Percentiles rank a stretch among this genome's conserved stretches.
These are phyloP conservation scores for Paxillus ammoniavirescens DNA, from an alignment of 768 basidiomycete species.

Conservation along the genomic window DNA sequence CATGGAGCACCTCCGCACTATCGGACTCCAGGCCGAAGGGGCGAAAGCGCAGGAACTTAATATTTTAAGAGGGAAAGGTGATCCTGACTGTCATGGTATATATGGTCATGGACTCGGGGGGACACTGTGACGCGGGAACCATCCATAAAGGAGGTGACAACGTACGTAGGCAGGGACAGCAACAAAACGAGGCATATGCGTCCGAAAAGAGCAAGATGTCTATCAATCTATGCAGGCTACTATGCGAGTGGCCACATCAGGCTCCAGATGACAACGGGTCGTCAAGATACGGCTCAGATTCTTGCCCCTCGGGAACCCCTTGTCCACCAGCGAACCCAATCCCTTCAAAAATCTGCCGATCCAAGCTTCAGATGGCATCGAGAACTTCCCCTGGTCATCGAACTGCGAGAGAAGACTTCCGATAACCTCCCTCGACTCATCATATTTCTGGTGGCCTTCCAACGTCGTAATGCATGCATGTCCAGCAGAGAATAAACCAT, in stretches of 20 bases:
- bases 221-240: not conserved
- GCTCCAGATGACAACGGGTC: conserved; percentile 7
- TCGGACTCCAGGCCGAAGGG: too few relatives aligned
- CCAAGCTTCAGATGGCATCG: conserved; percentile 2
- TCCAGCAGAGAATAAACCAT: conserved; percentile 7
- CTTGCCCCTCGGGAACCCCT: not conserved
- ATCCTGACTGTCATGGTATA: too few relatives aligned
- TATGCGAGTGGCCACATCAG: not conserved
- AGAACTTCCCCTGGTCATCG: conserved; percentile 5
- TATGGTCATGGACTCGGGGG: too few relatives aligned
- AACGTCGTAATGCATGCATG: conserved; percentile 17
- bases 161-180: too few relatives aligned
- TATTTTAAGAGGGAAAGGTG: too few relatives aligned
- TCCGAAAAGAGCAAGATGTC: too few relatives aligned
- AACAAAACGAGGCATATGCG: too few relatives aligned
- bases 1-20: too few relatives aligned
- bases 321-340: not conserved
- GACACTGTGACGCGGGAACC: too few relatives aligned
- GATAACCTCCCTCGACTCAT: conserved; percentile 23
- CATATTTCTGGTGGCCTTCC: conserved; percentile 14
- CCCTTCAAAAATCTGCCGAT: conserved; percentile 2
- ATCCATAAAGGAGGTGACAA: too few relatives aligned
- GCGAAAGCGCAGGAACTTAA: too few relatives aligned
- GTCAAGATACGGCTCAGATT: conserved; percentile 4
- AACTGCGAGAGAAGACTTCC: not conserved